Base-by-base conservation (phyloP, 805 yeast species). In the Saccharomycopsis sp. region DNA sequence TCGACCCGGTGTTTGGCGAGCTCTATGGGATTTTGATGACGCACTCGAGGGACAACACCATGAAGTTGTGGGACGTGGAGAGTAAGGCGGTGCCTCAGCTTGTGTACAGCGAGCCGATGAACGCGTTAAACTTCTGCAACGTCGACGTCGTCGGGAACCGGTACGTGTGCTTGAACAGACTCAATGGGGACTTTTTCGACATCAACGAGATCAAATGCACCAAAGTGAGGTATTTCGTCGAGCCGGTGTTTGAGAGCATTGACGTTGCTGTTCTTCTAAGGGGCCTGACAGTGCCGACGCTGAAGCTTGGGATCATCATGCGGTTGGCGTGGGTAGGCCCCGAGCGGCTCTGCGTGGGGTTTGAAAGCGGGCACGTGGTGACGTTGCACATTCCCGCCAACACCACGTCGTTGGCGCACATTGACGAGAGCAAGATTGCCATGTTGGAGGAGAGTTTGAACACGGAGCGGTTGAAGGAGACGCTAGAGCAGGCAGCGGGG, bases 101-200 rank as follows among this genome's bases (percentile, higher is more conserved):
- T 48, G 55, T 62, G 1, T 65, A 69, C 46, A 67, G 70, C 13
- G 64, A 80, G 49, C 87, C 87, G 4, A 80, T 81, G 32, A 85
- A 85, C 55, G 65, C 84, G 3, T 60, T 85, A 48, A 84, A 82
- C 51, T 85, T 79, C 56, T 71, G 86, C 50, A 75, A 77, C 41
- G 75, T 78, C n/a, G 77, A 68, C 4, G 56, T 69, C 13, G 41
- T 36, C 5, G 53, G 55, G 1, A 53, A 59, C 12, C 49, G 48
- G 10, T 42, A 74, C 19, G 53, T 78, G 0, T 71, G 83, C 1
- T 86, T 94, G 0, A 75, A 79, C 13, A 73, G 86, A 0, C 56
- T 65, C 7, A 73, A 74, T 51, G 48, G 42, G 20, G 49, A 64
- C 38, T 16, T 48, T 12, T 40, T 57, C 21, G 52, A 58, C 39